Conservation (phyloP, 805 yeast species). For the Starmerella vaccinii region DNA sequence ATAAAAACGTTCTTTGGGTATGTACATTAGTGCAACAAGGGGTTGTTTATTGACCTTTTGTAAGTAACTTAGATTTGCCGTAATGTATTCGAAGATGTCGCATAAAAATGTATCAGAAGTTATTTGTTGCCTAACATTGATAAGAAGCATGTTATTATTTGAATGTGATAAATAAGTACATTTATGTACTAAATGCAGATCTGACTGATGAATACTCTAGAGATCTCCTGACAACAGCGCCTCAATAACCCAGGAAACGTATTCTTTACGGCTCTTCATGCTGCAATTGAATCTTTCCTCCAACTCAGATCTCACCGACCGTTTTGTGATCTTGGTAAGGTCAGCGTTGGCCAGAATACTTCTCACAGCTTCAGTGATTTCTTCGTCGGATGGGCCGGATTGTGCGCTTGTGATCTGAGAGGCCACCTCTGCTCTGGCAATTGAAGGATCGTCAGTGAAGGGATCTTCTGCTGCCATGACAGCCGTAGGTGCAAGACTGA, state of each 20-base stretch:
- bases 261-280: constrained; percentile 30
- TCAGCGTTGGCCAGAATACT: constrained; percentile 34
- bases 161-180: background rate
- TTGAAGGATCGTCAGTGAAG: constrained; percentile 7
- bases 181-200: background rate
- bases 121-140: too few relatives aligned
- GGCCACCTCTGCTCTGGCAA: background rate
- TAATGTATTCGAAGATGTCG: too few relatives aligned
- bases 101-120: too few relatives aligned
- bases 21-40: background rate
- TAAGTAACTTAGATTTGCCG: background rate
- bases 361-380: constrained; percentile 31
- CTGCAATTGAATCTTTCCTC: constrained; percentile 32
- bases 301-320: constrained; percentile 31
- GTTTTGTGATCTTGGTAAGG: constrained; percentile 33
- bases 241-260: constrained; percentile 34
- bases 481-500: constrained; percentile 20
- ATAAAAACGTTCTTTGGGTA: background rate
- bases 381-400: constrained; percentile 32
- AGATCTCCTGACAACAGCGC: constrained; percentile 35
- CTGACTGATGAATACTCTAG: constrained; percentile 10
- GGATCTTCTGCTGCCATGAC: constrained; percentile 7
- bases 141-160: background rate
- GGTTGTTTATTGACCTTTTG: background rate
- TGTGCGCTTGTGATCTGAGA: background rate